These are phyloP conservation scores for Pleurotus tuber-regium DNA, from an alignment of 768 basidiomycete genomes.

Conservation along the genomic window DNA sequence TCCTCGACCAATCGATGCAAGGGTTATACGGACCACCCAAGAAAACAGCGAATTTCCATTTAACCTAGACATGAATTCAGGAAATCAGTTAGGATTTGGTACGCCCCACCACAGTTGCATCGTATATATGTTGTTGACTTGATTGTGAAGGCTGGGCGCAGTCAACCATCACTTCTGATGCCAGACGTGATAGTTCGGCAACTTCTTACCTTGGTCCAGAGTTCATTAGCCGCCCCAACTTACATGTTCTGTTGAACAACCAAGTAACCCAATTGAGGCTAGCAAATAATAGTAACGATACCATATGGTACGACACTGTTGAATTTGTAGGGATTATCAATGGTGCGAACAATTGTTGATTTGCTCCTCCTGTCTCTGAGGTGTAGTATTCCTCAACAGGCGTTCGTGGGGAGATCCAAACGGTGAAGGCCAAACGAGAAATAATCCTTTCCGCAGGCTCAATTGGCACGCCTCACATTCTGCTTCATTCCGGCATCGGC, in stretches of 20 bases:
- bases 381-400: background rate
- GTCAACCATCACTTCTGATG: slow-evolving; percentile 26
- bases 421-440: slow-evolving; percentile 27
- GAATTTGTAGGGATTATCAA: background rate
- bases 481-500: slow-evolving; percentile 34
- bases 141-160: slow-evolving; percentile 25
- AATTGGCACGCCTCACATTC: slow-evolving; percentile 28
- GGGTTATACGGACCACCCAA: slow-evolving; percentile 22
- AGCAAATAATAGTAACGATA: background rate
- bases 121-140: background rate
- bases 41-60: slow-evolving; percentile 26
- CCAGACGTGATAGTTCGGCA: slow-evolving; percentile 26
- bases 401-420: background rate
- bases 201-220: slow-evolving; percentile 27
- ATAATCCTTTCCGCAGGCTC: slow-evolving; percentile 34
- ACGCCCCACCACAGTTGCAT: background rate
- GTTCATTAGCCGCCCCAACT: slow-evolving; percentile 25
- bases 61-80: slow-evolving; percentile 32
- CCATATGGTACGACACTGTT: background rate
- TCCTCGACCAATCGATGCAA: slow-evolving; percentile 14
- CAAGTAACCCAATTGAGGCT: slow-evolving; percentile 24
- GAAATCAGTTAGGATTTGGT: slow-evolving; percentile 28
- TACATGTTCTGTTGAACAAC: slow-evolving; percentile 30
- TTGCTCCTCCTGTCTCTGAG: background rate
- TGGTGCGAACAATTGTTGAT: background rate